Conservation (phyloP, 768 basidiomycete genomes). For the Royoungia palumana region DNA sequence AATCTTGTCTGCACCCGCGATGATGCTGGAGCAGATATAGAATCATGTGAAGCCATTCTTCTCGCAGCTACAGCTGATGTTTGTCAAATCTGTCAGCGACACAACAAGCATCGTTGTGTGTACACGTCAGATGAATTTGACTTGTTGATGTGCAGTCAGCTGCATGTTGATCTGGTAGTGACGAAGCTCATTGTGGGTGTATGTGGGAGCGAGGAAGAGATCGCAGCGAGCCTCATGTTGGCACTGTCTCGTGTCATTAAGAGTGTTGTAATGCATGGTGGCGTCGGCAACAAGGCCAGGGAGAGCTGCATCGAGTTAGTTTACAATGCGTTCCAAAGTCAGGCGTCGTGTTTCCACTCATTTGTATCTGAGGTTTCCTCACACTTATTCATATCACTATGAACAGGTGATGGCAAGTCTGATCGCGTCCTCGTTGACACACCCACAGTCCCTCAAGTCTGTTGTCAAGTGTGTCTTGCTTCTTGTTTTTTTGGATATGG, state of each 20-base stretch:
- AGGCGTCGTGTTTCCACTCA: no score
- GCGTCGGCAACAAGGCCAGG: constrained; percentile 75
- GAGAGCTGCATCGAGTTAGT: no score
- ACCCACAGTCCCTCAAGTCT: no score
- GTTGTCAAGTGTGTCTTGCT: no score
- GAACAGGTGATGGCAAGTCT: no score
- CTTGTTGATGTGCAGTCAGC: constrained; percentile 84
- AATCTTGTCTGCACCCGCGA: constrained; percentile 80
- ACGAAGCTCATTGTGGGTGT: constrained; percentile 70
- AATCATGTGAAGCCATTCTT: constrained; percentile 95
- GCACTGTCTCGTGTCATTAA: constrained; percentile 74
- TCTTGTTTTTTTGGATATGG: no score
- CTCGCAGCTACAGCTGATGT: constrained; percentile 94
- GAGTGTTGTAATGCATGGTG: constrained; percentile 56
- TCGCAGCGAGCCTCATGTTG: constrained; percentile 71
- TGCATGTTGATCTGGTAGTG: no score
- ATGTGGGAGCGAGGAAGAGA: constrained; percentile 55
- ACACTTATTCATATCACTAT: no score
- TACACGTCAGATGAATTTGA: constrained; percentile 80
- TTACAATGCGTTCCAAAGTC: no score
- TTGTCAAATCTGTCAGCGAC: constrained; percentile 90
- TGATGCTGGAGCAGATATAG: constrained; percentile 84
- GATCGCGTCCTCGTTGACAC: no score
- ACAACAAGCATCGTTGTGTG: constrained; percentile 77
- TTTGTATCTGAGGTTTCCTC: no score